Conservation (phyloP, 2,329 filamentous ascomycete species). For the Xylariaceae sp. region DNA sequence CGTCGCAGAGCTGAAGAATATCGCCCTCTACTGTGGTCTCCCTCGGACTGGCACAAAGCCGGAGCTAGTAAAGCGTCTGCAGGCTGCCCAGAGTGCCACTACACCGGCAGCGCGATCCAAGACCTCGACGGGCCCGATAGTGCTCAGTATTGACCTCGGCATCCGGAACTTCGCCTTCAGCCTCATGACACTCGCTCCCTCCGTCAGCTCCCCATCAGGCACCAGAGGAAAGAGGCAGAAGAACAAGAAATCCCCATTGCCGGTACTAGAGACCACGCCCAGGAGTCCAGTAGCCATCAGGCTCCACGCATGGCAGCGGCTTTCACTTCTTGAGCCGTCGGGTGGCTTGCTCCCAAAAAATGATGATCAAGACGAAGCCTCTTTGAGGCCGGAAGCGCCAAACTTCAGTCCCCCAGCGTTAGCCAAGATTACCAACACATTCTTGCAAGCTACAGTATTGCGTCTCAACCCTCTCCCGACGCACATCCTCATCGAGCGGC, state of each 20-base stretch:
- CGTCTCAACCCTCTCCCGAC: constrained; percentile 62
- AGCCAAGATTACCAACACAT: constrained; percentile 32
- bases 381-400: background rate
- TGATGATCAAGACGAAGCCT: background rate
- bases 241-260: background rate
- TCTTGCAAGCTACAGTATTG: constrained; percentile 38
- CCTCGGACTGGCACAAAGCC: constrained; percentile 58
- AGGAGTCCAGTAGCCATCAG: constrained; percentile 18
- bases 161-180: constrained; percentile 79
- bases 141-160: constrained; percentile 82
- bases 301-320: constrained; percentile 37
- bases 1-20: constrained; percentile 56
- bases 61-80: constrained; percentile 50
- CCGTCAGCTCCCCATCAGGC: background rate
- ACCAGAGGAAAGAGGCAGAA: constrained; percentile 3
- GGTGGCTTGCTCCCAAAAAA: background rate
- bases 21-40: constrained; percentile 61
- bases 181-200: constrained; percentile 42
- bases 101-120: background rate
- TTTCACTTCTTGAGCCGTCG: constrained; percentile 12
- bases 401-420: constrained; percentile 36
- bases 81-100: constrained; percentile 28
- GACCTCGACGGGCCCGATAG: constrained; percentile 30
- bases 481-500: constrained; percentile 66
- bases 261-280: background rate